These are phyloP conservation scores for Petasospora rhodanensis DNA, from an alignment of 1,139 yeast species.

Conservation along the genomic window DNA sequence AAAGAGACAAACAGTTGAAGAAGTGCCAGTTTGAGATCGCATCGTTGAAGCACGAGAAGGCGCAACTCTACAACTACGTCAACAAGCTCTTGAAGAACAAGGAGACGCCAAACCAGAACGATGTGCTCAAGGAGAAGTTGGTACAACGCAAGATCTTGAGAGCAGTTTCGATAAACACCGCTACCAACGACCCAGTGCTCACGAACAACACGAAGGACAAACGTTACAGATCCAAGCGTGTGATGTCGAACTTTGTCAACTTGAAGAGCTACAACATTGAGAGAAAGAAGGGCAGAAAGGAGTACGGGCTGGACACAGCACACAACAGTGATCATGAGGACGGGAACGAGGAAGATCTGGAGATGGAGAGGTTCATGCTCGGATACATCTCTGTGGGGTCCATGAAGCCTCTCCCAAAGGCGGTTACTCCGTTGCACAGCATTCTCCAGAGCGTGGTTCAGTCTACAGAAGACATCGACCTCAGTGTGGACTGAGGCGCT, in stretches of 20 bases:
- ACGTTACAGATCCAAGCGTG: constrained; percentile 9
- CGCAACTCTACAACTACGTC: constrained; percentile 23
- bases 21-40: constrained; percentile 18
- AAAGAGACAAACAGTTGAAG: constrained; percentile 9
- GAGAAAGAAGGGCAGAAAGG: background rate
- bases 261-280: constrained; percentile 12
- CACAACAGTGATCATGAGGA: constrained; percentile 12
- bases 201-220: no score
- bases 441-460: constrained; percentile 1
- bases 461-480: constrained; percentile 4
- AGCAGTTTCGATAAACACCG: constrained; percentile 13
- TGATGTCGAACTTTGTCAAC: constrained; percentile 16
- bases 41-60: constrained; percentile 22
- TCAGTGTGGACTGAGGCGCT: constrained; percentile 9
- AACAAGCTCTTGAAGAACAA: constrained; percentile 21
- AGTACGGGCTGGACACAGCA: no score
- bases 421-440: constrained; percentile 5
- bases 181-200: no score
- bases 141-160: constrained; percentile 23
- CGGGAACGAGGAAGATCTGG: constrained; percentile 6
- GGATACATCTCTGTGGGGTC: constrained; percentile 6
- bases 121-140: constrained; percentile 20
- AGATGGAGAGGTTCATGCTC: constrained; percentile 7
- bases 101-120: constrained; percentile 17
- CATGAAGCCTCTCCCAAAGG: no score